Base-by-base conservation (phyloP, 2,329 filamentous ascomycete genomes). In the Curvularia hawaiiensis region DNA sequence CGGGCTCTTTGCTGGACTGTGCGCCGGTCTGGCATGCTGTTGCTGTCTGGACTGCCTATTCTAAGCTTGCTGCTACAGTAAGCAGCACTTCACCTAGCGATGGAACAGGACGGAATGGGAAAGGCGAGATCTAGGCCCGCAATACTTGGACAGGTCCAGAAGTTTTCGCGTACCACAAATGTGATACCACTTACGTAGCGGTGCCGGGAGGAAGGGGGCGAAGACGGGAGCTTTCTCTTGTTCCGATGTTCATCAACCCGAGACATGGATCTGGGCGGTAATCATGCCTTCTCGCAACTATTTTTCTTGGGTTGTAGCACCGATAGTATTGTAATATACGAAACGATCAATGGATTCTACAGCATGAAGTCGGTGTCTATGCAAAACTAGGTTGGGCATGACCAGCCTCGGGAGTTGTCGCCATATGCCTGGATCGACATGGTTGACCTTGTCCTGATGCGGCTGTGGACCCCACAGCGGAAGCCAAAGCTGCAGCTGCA, bases 31-130 rank as follows among this genome's bases (percentile, higher is more conserved):
- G 69, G 80, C 81, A 38, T 82, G 80, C 65, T 83, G 81, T 63
- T 83, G 81, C 64, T 83, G 81, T 74, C 75, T 83, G 72, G 81
- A 83, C 62, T 76, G 79, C 59, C 67, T 83, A 66, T 81, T 82
- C 63, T 82, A 79, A 65, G 54, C 30, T 40, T 24, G 24, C 8
- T 16, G 35, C 33, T 14, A 35, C 35, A 16, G 2, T 20, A 8
- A 6, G 26, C 26, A 31, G 10, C n/a, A 46, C 28, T 43, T 45
- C 18, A 14, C 10, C 10, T 31, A 30, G 22, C 2, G 41, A 26
- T 22, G 22, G 22, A 24, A 24, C 22, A 24, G 24, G 18, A 35
- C 10, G 20, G 28, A 8, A 40, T 14, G 49, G 31, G 26, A 40
- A 44, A 33, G 50, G 31, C 6, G 24, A 20, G 20, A 41, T n/a